Conservation (phyloP, 768 basidiomycete species). For the Russula sp. region DNA sequence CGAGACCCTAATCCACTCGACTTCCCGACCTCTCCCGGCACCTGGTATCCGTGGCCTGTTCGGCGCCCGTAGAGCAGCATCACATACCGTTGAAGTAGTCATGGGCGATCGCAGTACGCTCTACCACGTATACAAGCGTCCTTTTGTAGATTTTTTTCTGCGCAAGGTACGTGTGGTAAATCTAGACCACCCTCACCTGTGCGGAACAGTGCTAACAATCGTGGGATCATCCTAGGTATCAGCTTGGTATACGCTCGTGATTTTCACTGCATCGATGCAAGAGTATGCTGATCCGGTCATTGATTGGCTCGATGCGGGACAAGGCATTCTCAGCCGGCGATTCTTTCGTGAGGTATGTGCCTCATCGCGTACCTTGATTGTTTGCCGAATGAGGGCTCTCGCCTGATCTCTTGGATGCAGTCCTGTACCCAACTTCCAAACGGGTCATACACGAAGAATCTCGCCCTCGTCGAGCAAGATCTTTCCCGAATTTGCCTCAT, state of each 20-base stretch:
- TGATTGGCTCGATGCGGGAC: slow-evolving; percentile 95
- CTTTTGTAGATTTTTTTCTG: slow-evolving; percentile 93
- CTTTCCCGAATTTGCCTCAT: slow-evolving; percentile 90
- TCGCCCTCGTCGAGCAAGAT: slow-evolving; percentile 81
- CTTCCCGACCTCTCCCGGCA: slow-evolving; percentile 63
- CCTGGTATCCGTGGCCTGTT: slow-evolving; percentile 52
- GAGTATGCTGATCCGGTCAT: slow-evolving; percentile 99
- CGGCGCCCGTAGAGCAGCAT: slow-evolving; percentile 40
- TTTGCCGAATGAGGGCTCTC: neutral
- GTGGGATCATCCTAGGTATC: slow-evolving; percentile 60
- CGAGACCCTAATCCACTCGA: slow-evolving; percentile 97
- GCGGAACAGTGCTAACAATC: neutral
- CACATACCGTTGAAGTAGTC: slow-evolving; percentile 90
- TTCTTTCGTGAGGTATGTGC: slow-evolving; percentile 77
- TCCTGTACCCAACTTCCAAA: slow-evolving; percentile 89
- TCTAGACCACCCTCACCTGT: no score
- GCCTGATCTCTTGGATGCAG: slow-evolving; percentile 33
- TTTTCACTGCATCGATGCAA: slow-evolving; percentile 98
- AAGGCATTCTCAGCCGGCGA: slow-evolving; percentile 81
- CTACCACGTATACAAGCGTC: slow-evolving; percentile 98
- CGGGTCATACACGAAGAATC: slow-evolving; percentile 92
- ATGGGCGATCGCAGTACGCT: slow-evolving; percentile 81
- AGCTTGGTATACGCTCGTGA: slow-evolving; percentile 96
- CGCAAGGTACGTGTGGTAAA: slow-evolving; percentile 53
- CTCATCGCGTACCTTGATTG: neutral